Evolutionary conservation across 2,329 filamentous ascomycete genomes (phyloP).

Genomic region (Aspergillus sp.): DNA sequence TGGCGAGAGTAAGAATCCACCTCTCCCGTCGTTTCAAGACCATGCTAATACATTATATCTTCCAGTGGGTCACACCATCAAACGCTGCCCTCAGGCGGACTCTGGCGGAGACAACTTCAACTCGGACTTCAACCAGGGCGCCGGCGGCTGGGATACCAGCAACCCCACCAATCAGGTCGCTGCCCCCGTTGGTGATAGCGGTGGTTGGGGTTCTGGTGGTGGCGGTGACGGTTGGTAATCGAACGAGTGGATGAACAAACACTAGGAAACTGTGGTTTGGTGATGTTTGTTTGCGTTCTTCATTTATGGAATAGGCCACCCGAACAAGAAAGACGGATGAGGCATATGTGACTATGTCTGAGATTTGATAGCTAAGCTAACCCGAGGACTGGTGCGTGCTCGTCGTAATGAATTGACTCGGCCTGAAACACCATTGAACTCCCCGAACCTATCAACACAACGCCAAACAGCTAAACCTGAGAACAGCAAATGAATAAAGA

Average conservation of each 20-base stretch:
- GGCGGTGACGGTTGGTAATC: not conserved
- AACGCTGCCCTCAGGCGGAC: conserved; percentile 37
- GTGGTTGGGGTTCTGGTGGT: not conserved
- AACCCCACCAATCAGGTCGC: conserved; percentile 8
- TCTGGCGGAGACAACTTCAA: conserved; percentile 14
- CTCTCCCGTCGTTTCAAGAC: not conserved
- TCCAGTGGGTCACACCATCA: conserved; percentile 45
- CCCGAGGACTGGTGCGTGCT: no score
- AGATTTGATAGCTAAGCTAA: not conserved
- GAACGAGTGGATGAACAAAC: not conserved
- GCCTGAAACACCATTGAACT: no score
- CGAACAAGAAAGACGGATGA: not conserved
- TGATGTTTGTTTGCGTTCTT: not conserved
- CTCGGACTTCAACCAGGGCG: not conserved
- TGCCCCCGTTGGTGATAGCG: not conserved
- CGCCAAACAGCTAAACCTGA: no score
- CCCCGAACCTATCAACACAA: no score
- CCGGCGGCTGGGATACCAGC: conserved; percentile 3
- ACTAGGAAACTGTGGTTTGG: not conserved
- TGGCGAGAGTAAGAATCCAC: conserved; percentile 38
- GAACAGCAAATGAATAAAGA: not conserved
- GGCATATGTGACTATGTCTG: not conserved
- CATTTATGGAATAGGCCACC: not conserved
- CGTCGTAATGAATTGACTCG: no score
- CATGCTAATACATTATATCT: not conserved